Evolutionary conservation across 2,329 filamentous ascomycete genomes (phyloP).

Genomic region (Colletotrichum tropicicola): DNA sequence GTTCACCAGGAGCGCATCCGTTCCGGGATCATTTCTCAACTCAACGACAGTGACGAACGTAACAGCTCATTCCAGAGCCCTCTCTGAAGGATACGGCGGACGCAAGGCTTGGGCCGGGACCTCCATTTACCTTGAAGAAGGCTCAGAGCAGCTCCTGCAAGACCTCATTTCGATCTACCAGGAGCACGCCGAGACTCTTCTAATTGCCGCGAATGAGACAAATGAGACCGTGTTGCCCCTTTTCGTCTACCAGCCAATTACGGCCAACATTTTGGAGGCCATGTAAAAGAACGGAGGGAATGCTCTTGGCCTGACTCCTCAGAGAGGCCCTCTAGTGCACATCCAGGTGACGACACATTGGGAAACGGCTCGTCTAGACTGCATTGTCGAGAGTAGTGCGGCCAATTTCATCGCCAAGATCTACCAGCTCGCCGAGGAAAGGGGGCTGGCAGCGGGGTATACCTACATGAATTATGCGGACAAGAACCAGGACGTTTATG

Average conservation of each 20-base stretch:
- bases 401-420: constrained; percentile 36
- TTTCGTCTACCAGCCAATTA: constrained; percentile 48
- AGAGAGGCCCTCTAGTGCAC: constrained; percentile 43
- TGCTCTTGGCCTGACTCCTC: constrained; percentile 46
- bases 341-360: constrained; percentile 40
- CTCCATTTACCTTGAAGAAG: background rate
- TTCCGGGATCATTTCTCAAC: constrained; percentile 33
- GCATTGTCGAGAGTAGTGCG: constrained; percentile 34
- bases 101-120: constrained; percentile 31
- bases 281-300: constrained; percentile 50
- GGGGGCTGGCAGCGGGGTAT: constrained; percentile 41
- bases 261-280: constrained; percentile 41
- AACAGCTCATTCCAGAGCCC: constrained; percentile 34
- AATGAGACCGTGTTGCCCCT: constrained; percentile 31
- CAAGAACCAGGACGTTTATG: constrained; percentile 46
- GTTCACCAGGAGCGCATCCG: constrained; percentile 34
- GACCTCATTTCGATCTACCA: constrained; percentile 39
- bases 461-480: constrained; percentile 48
- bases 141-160: constrained; percentile 32
- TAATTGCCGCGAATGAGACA: constrained; percentile 9
- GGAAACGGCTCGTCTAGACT: constrained; percentile 38
- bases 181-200: constrained; percentile 26
- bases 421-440: constrained; percentile 36
- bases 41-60: constrained; percentile 36
- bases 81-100: constrained; percentile 35